Conservation (phyloP, 2,329 filamentous ascomycete species). For the Neopestalotiopsis sp. region DNA sequence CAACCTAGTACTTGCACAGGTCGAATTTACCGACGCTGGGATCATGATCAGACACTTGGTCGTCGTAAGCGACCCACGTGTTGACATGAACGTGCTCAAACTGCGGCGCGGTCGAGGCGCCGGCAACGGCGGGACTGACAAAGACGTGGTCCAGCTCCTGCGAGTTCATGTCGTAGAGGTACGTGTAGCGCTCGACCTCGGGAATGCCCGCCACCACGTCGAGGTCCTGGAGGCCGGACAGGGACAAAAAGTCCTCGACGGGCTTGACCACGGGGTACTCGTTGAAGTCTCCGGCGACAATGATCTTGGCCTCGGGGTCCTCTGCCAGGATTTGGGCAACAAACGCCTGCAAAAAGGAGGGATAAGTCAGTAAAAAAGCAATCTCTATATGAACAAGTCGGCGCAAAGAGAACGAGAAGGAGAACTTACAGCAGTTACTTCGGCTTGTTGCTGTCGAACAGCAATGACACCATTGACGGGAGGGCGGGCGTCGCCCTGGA, state of each 20-base stretch:
- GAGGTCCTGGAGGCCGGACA: slow-evolving; percentile 64
- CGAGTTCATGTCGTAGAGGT: slow-evolving; percentile 72
- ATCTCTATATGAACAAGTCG: neutral
- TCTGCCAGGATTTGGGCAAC: slow-evolving; percentile 61
- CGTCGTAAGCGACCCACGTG: slow-evolving; percentile 65
- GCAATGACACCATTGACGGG: slow-evolving; percentile 70
- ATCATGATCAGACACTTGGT: slow-evolving; percentile 71
- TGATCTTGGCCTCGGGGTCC: slow-evolving; percentile 61
- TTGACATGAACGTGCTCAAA: slow-evolving; percentile 76
- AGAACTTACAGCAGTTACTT: slow-evolving; percentile 59
- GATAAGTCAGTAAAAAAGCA: neutral
- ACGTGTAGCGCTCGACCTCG: slow-evolving; percentile 69
- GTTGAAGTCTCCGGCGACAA: slow-evolving; percentile 74
- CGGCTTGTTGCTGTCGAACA: slow-evolving; percentile 60
- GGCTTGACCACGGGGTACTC: slow-evolving; percentile 71
- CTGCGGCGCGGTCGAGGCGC: slow-evolving; percentile 39
- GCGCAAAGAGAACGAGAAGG: neutral
- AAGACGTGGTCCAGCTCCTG: slow-evolving; percentile 76
- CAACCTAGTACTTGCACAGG: slow-evolving; percentile 47
- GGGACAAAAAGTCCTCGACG: slow-evolving; percentile 56
- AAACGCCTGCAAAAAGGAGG: slow-evolving; percentile 47
- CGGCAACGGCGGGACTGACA: slow-evolving; percentile 59
- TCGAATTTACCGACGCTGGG: slow-evolving; percentile 69
- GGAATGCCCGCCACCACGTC: slow-evolving; percentile 63
- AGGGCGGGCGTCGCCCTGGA: slow-evolving; percentile 70